A percentile compares a stretch with the other conserved stretches of the same genome.
Evolutionary conservation across 257 asterid species (phyloP).

Genomic region (Scutellaria minor): DNA sequence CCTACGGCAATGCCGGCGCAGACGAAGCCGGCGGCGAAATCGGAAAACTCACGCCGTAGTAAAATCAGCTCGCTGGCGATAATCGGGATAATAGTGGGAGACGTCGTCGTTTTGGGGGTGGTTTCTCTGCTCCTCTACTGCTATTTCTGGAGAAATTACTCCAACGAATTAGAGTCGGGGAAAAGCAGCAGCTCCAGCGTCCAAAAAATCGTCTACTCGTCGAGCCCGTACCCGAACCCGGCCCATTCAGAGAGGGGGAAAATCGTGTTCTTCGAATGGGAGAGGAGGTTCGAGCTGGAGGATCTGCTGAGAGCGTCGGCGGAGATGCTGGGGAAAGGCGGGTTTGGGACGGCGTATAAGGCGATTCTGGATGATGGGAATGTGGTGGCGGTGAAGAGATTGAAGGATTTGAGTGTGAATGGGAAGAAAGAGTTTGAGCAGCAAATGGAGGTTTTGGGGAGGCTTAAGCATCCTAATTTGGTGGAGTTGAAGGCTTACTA

Average conservation of each 20-base stretch:
- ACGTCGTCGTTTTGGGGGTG: slow-evolving; percentile 53
- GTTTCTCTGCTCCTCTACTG: slow-evolving; percentile 66
- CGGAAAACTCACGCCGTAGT: slow-evolving; percentile 38
- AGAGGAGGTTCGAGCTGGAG: slow-evolving; percentile 83
- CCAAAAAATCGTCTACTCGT: slow-evolving; percentile 70
- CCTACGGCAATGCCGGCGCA: slow-evolving; percentile 58
- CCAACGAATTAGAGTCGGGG: slow-evolving; percentile 31
- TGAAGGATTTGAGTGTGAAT: slow-evolving; percentile 66
- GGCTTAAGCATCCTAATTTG: slow-evolving; percentile 73
- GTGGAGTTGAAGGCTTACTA: slow-evolving; percentile 81
- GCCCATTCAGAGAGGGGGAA: slow-evolving; percentile 63
- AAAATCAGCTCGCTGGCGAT: slow-evolving; percentile 61
- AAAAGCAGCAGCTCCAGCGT: slow-evolving; percentile 39
- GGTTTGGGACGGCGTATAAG: slow-evolving; percentile 85
- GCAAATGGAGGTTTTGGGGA: slow-evolving; percentile 87
- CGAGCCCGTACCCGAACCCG: slow-evolving; percentile 71
- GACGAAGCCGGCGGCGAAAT: slow-evolving; percentile 34
- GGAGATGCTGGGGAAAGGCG: slow-evolving; percentile 93
- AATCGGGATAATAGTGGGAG: slow-evolving; percentile 72
- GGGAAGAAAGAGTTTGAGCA: slow-evolving; percentile 83
- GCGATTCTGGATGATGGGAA: slow-evolving; percentile 84
- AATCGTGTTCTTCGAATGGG: slow-evolving; percentile 79
- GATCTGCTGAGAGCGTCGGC: slow-evolving; percentile 90
- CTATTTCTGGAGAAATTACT: slow-evolving; percentile 57
- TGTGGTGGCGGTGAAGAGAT: slow-evolving; percentile 83